Percentiles rank a stretch among this genome's conserved stretches.
Evolutionary conservation across 2,329 filamentous ascomycete genomes (phyloP).

Genomic region (Verticillium nonalfalfae): DNA sequence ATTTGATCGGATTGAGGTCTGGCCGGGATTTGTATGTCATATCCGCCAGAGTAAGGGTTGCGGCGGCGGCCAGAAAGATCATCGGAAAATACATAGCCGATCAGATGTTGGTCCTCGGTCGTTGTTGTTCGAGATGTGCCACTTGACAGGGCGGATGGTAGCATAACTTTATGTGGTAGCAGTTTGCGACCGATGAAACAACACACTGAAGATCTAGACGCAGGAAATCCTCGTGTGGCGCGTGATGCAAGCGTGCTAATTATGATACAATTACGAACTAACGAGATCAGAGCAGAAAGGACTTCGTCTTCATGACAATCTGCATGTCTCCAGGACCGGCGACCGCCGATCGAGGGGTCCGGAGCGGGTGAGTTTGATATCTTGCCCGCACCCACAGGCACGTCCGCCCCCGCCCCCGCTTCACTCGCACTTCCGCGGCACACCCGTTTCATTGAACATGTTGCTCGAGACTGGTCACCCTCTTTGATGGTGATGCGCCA

Average conservation of each 20-base stretch:
- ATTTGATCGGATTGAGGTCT: conserved; percentile 23
- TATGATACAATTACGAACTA: background rate
- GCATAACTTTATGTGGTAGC: background rate
- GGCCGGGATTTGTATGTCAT: conserved; percentile 12
- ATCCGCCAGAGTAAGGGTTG: conserved; percentile 1
- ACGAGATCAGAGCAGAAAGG: background rate
- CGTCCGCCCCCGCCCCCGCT: background rate
- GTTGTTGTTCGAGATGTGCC: background rate
- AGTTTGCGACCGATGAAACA: background rate
- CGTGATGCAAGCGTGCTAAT: background rate
- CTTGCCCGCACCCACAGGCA: background rate
- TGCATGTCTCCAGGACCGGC: background rate
- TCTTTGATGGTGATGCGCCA: background rate
- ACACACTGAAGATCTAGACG: too few relatives aligned
- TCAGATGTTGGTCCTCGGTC: background rate
- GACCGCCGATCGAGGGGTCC: background rate
- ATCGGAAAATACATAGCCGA: background rate
- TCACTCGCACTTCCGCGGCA: background rate
- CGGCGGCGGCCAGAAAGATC: background rate
- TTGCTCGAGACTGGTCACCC: background rate
- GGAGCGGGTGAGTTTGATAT: background rate
- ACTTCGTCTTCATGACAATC: background rate
- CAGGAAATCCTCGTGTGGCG: background rate
- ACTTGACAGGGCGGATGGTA: background rate
- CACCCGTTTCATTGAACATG: too few relatives aligned